Evolutionary conservation across 2,329 filamentous ascomycete genomes (phyloP).

Genomic region (Cladosporium sp.): DNA sequence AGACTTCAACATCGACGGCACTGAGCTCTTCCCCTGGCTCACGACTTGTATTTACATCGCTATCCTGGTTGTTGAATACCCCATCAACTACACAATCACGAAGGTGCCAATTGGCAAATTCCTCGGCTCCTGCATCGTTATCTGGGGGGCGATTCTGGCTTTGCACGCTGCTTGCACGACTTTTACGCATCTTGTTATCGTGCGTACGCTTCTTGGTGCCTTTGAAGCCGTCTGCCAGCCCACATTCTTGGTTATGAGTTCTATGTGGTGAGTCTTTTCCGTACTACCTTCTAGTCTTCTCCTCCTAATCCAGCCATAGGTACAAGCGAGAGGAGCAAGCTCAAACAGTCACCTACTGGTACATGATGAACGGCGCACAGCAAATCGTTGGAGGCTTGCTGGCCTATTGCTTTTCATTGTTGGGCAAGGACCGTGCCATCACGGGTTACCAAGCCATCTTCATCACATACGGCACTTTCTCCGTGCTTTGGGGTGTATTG

Average conservation of each 20-base stretch:
- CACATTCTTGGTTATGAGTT: constrained; percentile 60
- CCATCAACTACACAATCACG: constrained; percentile 61
- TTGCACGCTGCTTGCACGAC: constrained; percentile 57
- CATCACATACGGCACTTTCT: constrained; percentile 59
- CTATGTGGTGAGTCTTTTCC: constrained; percentile 50
- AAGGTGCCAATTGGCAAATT: constrained; percentile 57
- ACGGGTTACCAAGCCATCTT: constrained; percentile 64
- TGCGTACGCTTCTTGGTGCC: constrained; percentile 63
- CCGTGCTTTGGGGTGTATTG: constrained; percentile 60
- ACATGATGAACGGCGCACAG: constrained; percentile 36
- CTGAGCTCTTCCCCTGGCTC: constrained; percentile 61
- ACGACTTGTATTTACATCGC: constrained; percentile 71
- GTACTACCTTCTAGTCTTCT: neutral
- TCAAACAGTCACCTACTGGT: constrained; percentile 63
- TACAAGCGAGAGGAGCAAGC: constrained; percentile 66
- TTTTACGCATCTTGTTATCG: constrained; percentile 55
- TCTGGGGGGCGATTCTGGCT: constrained; percentile 59
- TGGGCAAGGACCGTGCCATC: constrained; percentile 21
- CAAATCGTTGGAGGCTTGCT: constrained; percentile 68
- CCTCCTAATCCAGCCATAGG: neutral
- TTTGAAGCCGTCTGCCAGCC: constrained; percentile 69
- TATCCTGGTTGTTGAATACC: constrained; percentile 66
- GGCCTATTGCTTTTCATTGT: constrained; percentile 47
- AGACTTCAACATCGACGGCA: constrained; percentile 40
- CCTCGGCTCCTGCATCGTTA: constrained; percentile 57